Percentiles rank a stretch among this genome's conserved stretches.
These are phyloP conservation scores for Curvularia lunata DNA, from an alignment of 2,329 filamentous ascomycete species.

Conservation along the genomic window DNA sequence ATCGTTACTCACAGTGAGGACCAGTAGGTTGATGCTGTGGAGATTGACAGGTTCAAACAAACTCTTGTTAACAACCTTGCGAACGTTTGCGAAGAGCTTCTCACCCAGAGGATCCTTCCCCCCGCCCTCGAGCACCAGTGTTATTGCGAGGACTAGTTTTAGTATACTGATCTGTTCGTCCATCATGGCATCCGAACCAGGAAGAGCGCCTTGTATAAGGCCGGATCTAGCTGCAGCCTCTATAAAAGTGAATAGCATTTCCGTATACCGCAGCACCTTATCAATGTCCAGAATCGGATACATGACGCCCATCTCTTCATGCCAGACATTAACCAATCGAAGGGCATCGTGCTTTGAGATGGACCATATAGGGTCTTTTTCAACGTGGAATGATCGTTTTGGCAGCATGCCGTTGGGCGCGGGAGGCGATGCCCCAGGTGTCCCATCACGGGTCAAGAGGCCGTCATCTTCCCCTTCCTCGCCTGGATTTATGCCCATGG, in stretches of 20 bases:
- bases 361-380: slow-evolving; percentile 79
- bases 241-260: slow-evolving; percentile 73
- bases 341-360: slow-evolving; percentile 80
- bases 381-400: slow-evolving; percentile 48
- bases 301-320: slow-evolving; percentile 92
- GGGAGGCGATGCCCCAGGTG: slow-evolving; percentile 57
- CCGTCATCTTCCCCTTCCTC: slow-evolving; percentile 69
- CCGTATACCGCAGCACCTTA: slow-evolving; percentile 72
- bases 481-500: slow-evolving; percentile 80
- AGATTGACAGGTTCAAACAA: slow-evolving; percentile 64
- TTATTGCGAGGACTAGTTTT: slow-evolving; percentile 83
- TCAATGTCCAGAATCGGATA: slow-evolving; percentile 84
- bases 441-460: slow-evolving; percentile 58
- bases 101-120: slow-evolving; percentile 78
- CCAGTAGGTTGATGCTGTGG: slow-evolving; percentile 65
- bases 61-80: slow-evolving; percentile 70
- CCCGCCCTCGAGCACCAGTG: slow-evolving; percentile 76
- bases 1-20: slow-evolving; percentile 57
- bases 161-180: slow-evolving; percentile 73
- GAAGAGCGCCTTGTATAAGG: slow-evolving; percentile 60
- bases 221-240: slow-evolving; percentile 68
- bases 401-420: slow-evolving; percentile 20
- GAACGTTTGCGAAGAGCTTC: slow-evolving; percentile 77
- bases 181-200: slow-evolving; percentile 64
- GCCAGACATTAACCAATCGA: slow-evolving; percentile 77